Base-by-base conservation (phyloP, 176 grass and related monocot genomes). In the Phyllostachys edulis region DNA sequence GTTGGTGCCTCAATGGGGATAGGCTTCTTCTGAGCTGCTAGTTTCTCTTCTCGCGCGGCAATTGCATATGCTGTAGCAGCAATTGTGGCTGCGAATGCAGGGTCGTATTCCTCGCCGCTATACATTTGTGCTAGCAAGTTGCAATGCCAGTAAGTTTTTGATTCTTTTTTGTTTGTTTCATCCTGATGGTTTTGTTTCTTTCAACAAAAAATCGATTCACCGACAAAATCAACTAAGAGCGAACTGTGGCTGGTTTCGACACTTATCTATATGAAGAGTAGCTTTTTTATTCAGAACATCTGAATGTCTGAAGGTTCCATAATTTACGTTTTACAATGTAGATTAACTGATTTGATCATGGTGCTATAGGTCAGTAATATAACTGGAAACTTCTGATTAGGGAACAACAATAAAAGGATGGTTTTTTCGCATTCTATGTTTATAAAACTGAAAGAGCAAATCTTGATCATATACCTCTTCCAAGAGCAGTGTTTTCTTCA, bases 61-160 rank as follows among this genome's bases (percentile, higher is more conserved):
- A 94, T 91, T 47, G 91, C 96, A 76, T 90, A 90, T 84, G 93
- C 88, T 41, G 91, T 70, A 14, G 93, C 93, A 7, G 83, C 96
- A 86, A 99, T 83, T 69, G 85, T 79, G 69, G 84, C 84, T 52
- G 77, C 85, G 4, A 77, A 92, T 72, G 62, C 80, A 70, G 84
- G 65, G 17, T 85, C 85, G 36, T 73, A 79, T 69, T 59, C 88
- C 2, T 89, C 81, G 4, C 14, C 12, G 6, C 81, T 73, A n/a
- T 69, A 80, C 91, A 91, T 94, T 81, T 77, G 61, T 1, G 38
- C 84, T 86, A 66, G 49, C 51, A 88, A 67, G 40, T 86, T 80
- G 20, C 23, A 72, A 27, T 49, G 12, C 27, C 27, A 86, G 6
- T 84, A 72, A 86, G 11, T 63, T 36, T 82, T 18, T 69, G 4